Evolutionary conservation across 768 basidiomycete species (phyloP).

Genomic region (Pholiota conissans): DNA sequence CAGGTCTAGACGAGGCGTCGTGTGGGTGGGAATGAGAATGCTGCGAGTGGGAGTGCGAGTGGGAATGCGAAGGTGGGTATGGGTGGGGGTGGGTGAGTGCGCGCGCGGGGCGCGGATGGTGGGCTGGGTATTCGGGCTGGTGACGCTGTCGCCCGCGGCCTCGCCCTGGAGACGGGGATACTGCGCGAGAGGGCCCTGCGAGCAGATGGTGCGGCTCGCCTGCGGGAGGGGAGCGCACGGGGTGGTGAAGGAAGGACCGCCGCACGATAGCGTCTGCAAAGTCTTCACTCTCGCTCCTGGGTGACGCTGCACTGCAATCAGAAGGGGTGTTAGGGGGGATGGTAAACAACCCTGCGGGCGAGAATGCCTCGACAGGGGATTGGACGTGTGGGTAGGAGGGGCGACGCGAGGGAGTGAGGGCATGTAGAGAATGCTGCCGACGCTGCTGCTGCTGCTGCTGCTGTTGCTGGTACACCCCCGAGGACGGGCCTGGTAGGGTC

Average conservation of each 20-base stretch:
- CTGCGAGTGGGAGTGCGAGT: not conserved
- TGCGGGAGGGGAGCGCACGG: not conserved
- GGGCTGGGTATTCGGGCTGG: not conserved
- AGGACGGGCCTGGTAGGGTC: no score
- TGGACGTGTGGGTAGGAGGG: not conserved
- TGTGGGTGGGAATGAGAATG: not conserved
- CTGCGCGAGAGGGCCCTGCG: not conserved
- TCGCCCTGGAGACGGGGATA: no score
- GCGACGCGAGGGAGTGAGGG: not conserved
- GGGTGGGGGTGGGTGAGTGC: not conserved
- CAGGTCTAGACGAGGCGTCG: not conserved
- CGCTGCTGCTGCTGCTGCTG: not conserved
- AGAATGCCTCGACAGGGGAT: not conserved
- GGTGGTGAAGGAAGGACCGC: not conserved
- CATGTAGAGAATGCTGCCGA: not conserved
- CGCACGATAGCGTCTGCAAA: not conserved
- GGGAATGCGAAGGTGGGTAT: not conserved
- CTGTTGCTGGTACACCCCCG: not conserved
- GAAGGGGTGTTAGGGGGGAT: not conserved
- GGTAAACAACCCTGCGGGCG: not conserved
- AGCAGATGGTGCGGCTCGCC: not conserved
- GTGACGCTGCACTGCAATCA: not conserved
- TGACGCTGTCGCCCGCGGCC: not conserved
- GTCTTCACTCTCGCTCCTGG: not conserved
- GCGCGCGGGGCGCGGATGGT: no score